phyloP scores from a whole-genome alignment of 2,329 filamentous ascomycete species.

The Acrocalymma vagum region DNA sequence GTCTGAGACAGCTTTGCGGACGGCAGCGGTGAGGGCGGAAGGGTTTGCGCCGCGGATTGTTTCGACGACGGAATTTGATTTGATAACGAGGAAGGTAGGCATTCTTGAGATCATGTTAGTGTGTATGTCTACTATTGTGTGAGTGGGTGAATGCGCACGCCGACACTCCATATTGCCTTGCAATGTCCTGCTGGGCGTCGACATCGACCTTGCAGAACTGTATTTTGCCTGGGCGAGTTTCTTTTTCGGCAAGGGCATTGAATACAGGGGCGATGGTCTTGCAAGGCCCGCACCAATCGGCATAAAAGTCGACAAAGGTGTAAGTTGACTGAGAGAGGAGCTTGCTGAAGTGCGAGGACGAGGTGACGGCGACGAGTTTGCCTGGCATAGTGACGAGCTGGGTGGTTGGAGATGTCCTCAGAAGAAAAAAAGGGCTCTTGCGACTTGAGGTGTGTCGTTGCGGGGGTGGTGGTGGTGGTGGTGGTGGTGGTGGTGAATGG shows the following conservation, averaged over 20 bases:
- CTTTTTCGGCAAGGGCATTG: conserved; percentile 59
- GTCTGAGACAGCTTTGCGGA: conserved; percentile 54
- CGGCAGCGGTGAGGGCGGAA: conserved; percentile 56
- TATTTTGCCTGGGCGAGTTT: conserved; percentile 55
- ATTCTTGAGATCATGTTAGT: conserved; percentile 41
- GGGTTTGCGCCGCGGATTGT: conserved; percentile 59
- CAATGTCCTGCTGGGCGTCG: conserved; percentile 60
- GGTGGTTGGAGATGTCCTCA: no score
- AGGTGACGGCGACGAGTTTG: conserved; percentile 43
- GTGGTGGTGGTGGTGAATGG: no score
- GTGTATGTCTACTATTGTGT: neutral
- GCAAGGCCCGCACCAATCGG: conserved; percentile 67
- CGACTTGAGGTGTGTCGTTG: no score
- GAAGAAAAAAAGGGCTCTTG: no score
- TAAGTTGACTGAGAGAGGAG: conserved; percentile 45
- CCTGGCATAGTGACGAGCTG: conserved; percentile 36
- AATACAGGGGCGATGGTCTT: conserved; percentile 62
- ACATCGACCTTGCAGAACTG: conserved; percentile 65
- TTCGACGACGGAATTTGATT: conserved; percentile 52
- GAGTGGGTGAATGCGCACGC: conserved; percentile 44
- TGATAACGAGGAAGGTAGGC: conserved; percentile 60
- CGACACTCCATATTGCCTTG: conserved; percentile 58
- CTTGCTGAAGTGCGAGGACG: conserved; percentile 44
- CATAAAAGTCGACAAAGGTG: conserved; percentile 62
- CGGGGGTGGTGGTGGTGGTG: no score